These are phyloP conservation scores for Chlamydomonas sp. DNA, from an alignment of 139 green algal genomes.

Conservation along the genomic window DNA sequence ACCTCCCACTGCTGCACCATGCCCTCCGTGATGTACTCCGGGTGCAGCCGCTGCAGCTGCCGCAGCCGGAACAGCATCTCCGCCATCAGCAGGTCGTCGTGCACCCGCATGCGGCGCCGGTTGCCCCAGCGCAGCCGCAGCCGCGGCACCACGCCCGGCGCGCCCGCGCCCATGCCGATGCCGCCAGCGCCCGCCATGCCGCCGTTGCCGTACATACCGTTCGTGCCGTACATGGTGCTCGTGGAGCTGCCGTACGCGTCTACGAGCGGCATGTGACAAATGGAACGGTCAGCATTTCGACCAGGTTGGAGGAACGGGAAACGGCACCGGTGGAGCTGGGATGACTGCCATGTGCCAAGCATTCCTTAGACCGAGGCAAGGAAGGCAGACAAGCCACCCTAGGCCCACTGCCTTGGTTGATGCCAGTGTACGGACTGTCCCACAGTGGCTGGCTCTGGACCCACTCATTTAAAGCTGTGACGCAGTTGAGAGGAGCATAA, in stretches of 20 bases:
- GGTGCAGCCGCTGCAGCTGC: conserved; percentile 49
- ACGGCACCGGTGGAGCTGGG: too few relatives aligned
- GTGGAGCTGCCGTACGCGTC: background rate
- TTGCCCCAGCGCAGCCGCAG: conserved; percentile 31
- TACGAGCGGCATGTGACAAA: too few relatives aligned
- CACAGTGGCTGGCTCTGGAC: too few relatives aligned
- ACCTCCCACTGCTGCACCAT: conserved; percentile 53
- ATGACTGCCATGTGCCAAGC: too few relatives aligned
- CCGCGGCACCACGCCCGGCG: background rate
- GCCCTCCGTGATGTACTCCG: conserved; percentile 42
- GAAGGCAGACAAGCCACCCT: too few relatives aligned
- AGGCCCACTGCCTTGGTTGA: too few relatives aligned
- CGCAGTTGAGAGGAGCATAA: too few relatives aligned
- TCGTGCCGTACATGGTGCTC: background rate
- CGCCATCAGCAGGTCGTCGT: conserved; percentile 21
- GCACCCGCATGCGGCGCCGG: background rate
- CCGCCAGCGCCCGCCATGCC: background rate
- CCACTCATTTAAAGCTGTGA: too few relatives aligned
- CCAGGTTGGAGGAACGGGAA: too few relatives aligned
- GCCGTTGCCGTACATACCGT: background rate
- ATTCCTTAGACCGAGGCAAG: too few relatives aligned
- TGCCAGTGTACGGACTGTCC: too few relatives aligned
- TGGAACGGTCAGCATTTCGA: too few relatives aligned
- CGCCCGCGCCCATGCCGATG: background rate
- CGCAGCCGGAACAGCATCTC: conserved; percentile 48